Evolutionary conservation across 2,329 filamentous ascomycete species (phyloP), one percentile per base, ranked within the genome.

Genomic region (Cytospora piceicola): DNA sequence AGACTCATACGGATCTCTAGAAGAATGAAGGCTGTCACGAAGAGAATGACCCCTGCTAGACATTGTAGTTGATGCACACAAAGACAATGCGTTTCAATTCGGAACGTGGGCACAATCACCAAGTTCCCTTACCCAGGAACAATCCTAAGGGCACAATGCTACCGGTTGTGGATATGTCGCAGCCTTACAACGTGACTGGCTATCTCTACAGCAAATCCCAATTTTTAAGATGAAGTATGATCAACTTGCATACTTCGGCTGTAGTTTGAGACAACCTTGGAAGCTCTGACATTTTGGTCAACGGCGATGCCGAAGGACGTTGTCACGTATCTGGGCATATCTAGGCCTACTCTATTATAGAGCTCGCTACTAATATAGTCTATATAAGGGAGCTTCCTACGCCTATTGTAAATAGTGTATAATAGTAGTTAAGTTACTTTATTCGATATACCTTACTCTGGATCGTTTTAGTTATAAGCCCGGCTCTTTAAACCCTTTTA

Each of bases 1-100:
- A n/a, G 11, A 42, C 49, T 27, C 30, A 34, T 6, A 29, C 17
- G 36, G n/a, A 14, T 53, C 53, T 61, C 53, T 58, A 58, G 53
- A 53, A 58, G 7, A 30, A 34, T 51, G 32, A 57, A 17, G 14
- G 22, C 8, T 11, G 15, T 58, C 42, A n/a, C 27, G 34, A 17
- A 15, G 14, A 63, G 57, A 63, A 63, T 63, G 34, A 12, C 27
- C 4, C 24, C 34, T 8, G 34, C 24, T n/a, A 61, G 52, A 39
- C 34, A 64, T 64, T 67, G 61, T 67, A 15, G 30, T 20, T 17
- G 20, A 22, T 22, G 52, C 53, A 67, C 53, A 67, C 66, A 67
- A 67, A 65, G 66, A 52, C 27, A 61, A 57, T 4, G 17, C 15
- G 46, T 54, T 54, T 36, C 29, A 29, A 14, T 14, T 36, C 34